Percentiles rank a stretch among this genome's conserved stretches.
These are phyloP conservation scores for Lepidium africanum DNA, from an alignment of 345 rosid species.

Conservation along the genomic window DNA sequence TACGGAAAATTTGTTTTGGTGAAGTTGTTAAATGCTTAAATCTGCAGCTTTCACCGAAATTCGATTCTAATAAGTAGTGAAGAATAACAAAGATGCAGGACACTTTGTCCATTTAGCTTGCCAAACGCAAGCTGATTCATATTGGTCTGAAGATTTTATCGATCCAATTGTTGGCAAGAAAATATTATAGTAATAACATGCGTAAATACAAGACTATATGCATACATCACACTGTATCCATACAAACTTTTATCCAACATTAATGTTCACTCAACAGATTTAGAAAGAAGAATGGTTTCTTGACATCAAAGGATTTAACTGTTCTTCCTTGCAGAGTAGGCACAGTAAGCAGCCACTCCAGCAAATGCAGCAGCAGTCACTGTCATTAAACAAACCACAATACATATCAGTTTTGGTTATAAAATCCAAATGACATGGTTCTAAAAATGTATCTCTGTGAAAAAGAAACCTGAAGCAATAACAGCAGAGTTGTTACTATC, in stretches of 20 bases:
- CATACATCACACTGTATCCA: neutral
- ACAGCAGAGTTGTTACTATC: conserved; percentile 24
- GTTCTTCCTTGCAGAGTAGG: conserved; percentile 27
- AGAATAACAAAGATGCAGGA: too few species aligned
- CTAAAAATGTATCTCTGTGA: too few species aligned
- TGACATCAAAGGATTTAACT: neutral
- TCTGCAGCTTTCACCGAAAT: too few species aligned
- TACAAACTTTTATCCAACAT: neutral
- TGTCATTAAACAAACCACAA: neutral
- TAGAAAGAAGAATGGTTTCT: neutral
- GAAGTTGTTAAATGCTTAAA: too few species aligned
- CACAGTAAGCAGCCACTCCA: conserved; percentile 29
- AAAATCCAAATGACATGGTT: neutral
- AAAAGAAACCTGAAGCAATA: conserved; percentile 24
- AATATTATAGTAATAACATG: neutral
- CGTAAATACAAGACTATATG: neutral
- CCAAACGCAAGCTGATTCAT: too few species aligned
- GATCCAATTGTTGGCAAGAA: too few species aligned
- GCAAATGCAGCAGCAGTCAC: conserved; percentile 34
- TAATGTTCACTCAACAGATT: neutral
- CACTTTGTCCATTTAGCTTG: too few species aligned
- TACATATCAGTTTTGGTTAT: neutral
- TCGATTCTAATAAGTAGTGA: too few species aligned
- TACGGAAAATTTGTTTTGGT: too few species aligned
- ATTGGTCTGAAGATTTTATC: too few species aligned